Evolutionary conservation across 2,329 filamentous ascomycete genomes (phyloP).

Genomic region (Pseudocercospora pini-densiflorae): DNA sequence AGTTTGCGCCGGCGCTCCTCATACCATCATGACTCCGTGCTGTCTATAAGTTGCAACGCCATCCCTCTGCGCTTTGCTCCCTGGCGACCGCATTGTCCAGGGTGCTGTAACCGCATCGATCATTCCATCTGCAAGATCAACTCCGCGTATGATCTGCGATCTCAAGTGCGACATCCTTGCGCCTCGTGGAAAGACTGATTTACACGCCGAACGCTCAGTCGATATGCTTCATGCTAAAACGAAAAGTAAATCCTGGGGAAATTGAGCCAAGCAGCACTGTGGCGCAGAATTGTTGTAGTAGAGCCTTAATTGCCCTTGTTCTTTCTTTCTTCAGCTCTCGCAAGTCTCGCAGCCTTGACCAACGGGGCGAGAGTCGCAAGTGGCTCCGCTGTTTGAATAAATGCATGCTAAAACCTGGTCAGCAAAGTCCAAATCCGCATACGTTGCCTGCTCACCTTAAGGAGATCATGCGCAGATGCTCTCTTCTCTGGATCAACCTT

Average conservation of each 20-base stretch:
- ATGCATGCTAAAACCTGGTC: slow-evolving; percentile 45
- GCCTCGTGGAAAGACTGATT: slow-evolving; percentile 12
- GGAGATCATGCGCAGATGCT: slow-evolving; percentile 89
- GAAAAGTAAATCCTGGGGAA: not conserved
- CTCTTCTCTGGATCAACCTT: slow-evolving; percentile 98
- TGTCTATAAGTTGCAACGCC: slow-evolving; percentile 14
- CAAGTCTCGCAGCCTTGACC: slow-evolving; percentile 82
- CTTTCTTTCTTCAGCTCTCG: slow-evolving; percentile 74
- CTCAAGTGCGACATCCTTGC: slow-evolving; percentile 14
- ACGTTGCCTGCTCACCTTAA: slow-evolving; percentile 68
- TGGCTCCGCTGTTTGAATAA: slow-evolving; percentile 58
- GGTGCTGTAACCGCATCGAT: slow-evolving; percentile 2
- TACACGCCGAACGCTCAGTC: slow-evolving; percentile 27
- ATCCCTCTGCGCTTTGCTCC: slow-evolving; percentile 6
- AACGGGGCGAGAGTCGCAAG: slow-evolving; percentile 78
- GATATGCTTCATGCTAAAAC: slow-evolving; percentile 20
- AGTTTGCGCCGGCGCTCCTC: slow-evolving; percentile 11
- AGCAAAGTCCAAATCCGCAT: not conserved
- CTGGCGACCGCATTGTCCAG: slow-evolving; percentile 3
- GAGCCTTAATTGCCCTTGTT: slow-evolving; percentile 49
- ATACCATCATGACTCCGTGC: slow-evolving; percentile 17
- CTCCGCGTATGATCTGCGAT: not conserved
- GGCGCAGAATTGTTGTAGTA: not conserved
- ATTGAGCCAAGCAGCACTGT: slow-evolving; percentile 2
- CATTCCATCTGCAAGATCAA: not conserved